Evolutionary conservation across 202 grass and related monocot genomes (phyloP).

Genomic region (Dendrocalamus latiflorus): DNA sequence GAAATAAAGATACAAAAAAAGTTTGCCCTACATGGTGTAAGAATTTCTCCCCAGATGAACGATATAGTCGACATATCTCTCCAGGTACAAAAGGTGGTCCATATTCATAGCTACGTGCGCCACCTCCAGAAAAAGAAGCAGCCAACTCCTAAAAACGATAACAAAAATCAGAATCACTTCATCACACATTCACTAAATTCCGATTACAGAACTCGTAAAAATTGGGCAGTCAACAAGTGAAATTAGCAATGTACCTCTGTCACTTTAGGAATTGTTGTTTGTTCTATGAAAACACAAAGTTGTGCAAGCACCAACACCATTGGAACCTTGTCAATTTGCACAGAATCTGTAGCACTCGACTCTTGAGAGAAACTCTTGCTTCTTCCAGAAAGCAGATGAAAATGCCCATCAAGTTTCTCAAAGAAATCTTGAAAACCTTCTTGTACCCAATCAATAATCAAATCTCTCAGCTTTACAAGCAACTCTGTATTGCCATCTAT

Average conservation of each 20-base stretch:
- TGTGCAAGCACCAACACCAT: slow-evolving; percentile 70
- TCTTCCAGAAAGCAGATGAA: slow-evolving; percentile 85
- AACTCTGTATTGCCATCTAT: slow-evolving; percentile 84
- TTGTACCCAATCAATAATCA: slow-evolving; percentile 99
- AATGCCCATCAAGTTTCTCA: slow-evolving; percentile 79
- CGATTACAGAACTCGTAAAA: slow-evolving; percentile 13
- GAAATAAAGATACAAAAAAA: slow-evolving; percentile 17
- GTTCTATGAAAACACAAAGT: slow-evolving; percentile 89
- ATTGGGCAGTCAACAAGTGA: slow-evolving; percentile 2
- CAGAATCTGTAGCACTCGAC: slow-evolving; percentile 33
- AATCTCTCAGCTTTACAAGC: slow-evolving; percentile 75
- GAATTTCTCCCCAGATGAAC: slow-evolving; percentile 78
- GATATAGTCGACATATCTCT: slow-evolving; percentile 93
- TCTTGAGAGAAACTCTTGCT: slow-evolving; percentile 46
- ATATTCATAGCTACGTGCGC: slow-evolving; percentile 65
- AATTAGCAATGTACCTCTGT: slow-evolving; percentile 64
- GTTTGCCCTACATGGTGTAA: slow-evolving; percentile 76
- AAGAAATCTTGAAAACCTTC: slow-evolving; percentile 99
- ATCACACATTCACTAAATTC: neutral
- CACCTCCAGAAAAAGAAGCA: slow-evolving; percentile 85
- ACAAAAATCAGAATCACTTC: slow-evolving; percentile 16
- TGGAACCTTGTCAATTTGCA: slow-evolving; percentile 73
- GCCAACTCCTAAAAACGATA: slow-evolving; percentile 66
- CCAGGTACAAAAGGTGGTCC: slow-evolving; percentile 96
- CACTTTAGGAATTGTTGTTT: slow-evolving; percentile 85